These are phyloP conservation scores for Lentinula boryana DNA, from an alignment of 768 basidiomycete species.

Conservation along the genomic window DNA sequence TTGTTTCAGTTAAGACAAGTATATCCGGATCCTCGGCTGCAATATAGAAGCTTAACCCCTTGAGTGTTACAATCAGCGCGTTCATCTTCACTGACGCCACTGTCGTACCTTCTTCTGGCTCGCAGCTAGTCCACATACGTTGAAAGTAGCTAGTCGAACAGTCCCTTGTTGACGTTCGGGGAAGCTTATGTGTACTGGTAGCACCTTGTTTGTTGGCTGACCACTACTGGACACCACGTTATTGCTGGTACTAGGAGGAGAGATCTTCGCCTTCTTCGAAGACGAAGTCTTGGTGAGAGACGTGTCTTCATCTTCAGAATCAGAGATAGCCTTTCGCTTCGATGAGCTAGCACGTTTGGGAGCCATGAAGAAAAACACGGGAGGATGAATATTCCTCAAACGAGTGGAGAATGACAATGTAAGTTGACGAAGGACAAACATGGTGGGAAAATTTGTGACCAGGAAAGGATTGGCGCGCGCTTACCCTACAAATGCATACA, in stretches of 20 bases:
- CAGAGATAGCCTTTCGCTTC: slow-evolving; percentile 22
- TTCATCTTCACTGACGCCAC: not conserved
- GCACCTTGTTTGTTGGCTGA: slow-evolving; percentile 69
- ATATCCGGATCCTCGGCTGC: slow-evolving; percentile 86
- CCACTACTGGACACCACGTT: slow-evolving; percentile 12
- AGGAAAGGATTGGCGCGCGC: not conserved
- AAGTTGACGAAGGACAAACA: not conserved
- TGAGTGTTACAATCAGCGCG: not conserved
- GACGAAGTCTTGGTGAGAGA: slow-evolving; percentile 8
- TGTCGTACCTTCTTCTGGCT: slow-evolving; percentile 66
- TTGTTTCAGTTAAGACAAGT: slow-evolving; percentile 81
- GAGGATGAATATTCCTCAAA: not conserved
- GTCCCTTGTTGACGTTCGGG: slow-evolving; percentile 41
- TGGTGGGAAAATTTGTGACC: not conserved
- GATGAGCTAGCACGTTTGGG: slow-evolving; percentile 22
- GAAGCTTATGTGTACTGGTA: slow-evolving; percentile 59
- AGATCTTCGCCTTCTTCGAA: slow-evolving; percentile 19
- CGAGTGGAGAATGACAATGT: not conserved
- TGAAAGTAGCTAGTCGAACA: slow-evolving; percentile 65
- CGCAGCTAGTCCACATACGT: slow-evolving; percentile 72
- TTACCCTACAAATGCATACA: too few relatives aligned
- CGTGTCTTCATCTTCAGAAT: slow-evolving; percentile 20
- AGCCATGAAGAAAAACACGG: slow-evolving; percentile 16
- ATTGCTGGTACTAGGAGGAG: slow-evolving; percentile 3
- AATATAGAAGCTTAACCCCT: slow-evolving; percentile 80